Evolutionary conservation across 2,329 filamentous ascomycete species (phyloP).

Genomic region (Colletotrichum sansevieriae): DNA sequence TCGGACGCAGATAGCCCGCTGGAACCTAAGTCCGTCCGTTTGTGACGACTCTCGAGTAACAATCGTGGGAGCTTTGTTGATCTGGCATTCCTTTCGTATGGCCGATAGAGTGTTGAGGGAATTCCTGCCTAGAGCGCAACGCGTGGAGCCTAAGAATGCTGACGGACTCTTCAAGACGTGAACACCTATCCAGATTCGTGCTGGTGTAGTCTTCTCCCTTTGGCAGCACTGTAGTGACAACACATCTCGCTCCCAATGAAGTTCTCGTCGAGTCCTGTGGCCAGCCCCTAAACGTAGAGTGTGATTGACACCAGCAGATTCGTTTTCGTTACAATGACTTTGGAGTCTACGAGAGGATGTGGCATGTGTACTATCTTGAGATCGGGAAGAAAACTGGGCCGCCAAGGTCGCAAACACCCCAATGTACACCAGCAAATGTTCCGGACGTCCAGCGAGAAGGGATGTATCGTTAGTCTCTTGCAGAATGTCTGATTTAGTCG

Average conservation of each 20-base stretch:
- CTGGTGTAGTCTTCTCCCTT: neutral
- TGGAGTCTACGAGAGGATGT: neutral
- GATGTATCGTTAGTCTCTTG: constrained; percentile 20
- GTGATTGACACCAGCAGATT: neutral
- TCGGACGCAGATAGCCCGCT: neutral
- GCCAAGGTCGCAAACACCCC: constrained; percentile 1
- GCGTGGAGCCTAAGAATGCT: neutral
- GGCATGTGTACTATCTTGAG: neutral
- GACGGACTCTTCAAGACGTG: neutral
- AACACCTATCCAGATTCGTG: neutral
- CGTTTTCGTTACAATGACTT: neutral
- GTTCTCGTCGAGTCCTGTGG: neutral
- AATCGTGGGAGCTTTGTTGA: neutral
- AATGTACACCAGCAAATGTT: neutral
- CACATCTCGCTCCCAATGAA: neutral
- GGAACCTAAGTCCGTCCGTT: neutral
- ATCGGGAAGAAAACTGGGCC: neutral
- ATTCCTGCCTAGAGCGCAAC: neutral
- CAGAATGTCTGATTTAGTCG: constrained; percentile 39
- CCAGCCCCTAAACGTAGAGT: neutral
- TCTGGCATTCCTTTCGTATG: neutral
- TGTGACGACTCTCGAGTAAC: neutral
- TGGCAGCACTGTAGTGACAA: neutral
- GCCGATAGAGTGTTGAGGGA: no score
- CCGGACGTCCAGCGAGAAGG: constrained; percentile 20